Base-by-base conservation (phyloP, 495 filamentous ascomycete species). In the Cudoniella acicularis region DNA sequence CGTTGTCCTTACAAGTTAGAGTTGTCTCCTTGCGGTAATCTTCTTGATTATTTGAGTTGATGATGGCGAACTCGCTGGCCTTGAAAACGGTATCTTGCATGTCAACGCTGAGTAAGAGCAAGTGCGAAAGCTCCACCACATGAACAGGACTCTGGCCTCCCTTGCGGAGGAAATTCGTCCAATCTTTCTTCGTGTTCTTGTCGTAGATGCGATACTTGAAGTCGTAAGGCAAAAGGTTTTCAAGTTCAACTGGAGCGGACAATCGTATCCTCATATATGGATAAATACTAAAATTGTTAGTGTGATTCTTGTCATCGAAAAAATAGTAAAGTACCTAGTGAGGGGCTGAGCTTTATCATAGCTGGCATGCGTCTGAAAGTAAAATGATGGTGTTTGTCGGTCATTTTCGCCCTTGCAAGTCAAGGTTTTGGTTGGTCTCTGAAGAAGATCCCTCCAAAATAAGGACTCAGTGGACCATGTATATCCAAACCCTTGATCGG, bases 141-240 rank as follows among this genome's bases (percentile, higher is more conserved):
- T 98, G 94, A 1, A 98, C 92, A 0, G 94, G 94, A 70, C 94
- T 98, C 48, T 96, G 87, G 20, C 94, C 94, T 10, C 94, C 94
- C 71, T 96, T 98, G 52, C 94, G 82, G 20, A 98, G 72, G 76
- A 98, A 98, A 68, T 98, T 98, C 0, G 92, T 93, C 94, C 95
- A 98, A 70, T 98, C 93, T 69, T 95, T 94, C 75, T 89, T 92
- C 0, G 91, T 97, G 70, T 95, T 94, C 76, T 92, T 96, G 75
- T 98, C 94, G 67, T 97, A 97, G 21, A 98, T 97, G 54, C 92
- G 83, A 69, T 98, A 98, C 70, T 98, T 98, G 87, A 98, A 98
- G 73, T 98, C 95, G 66, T 88, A 97, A 0, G 94, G 94, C 23
- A 98, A 78, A 23, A 98, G 77, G 67, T 98, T 98, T 68, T 98